Evolutionary conservation across 2,329 filamentous ascomycete genomes (phyloP).

Genomic region (Diaporthe batatas): DNA sequence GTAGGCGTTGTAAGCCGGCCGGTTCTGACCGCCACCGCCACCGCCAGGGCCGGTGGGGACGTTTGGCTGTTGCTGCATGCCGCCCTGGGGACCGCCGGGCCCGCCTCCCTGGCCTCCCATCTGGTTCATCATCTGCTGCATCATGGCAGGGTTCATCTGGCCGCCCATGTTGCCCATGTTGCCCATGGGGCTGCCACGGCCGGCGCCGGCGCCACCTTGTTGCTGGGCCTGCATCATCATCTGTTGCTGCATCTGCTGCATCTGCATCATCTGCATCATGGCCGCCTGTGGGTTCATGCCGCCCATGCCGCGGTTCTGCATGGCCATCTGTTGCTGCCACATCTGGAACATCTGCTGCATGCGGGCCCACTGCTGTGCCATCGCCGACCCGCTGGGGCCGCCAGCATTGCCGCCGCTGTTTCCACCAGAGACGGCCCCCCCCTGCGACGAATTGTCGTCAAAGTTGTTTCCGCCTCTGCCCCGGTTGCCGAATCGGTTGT

Average conservation of each 20-base stretch:
- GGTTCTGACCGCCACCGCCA: constrained; percentile 52
- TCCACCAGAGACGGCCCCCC: constrained; percentile 37
- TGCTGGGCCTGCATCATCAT: constrained; percentile 58
- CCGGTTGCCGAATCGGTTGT: constrained; percentile 68
- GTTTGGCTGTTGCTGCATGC: constrained; percentile 53
- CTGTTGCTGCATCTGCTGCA: constrained; percentile 80
- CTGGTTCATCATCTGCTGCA: constrained; percentile 68
- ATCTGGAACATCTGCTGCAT: constrained; percentile 99
- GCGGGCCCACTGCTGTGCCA: constrained; percentile 98
- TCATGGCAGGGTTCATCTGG: constrained; percentile 62
- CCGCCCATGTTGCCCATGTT: constrained; percentile 45
- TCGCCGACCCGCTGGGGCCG: constrained; percentile 92
- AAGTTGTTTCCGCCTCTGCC: constrained; percentile 58
- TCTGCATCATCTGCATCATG: constrained; percentile 74
- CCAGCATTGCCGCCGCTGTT: constrained; percentile 49
- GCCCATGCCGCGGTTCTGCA: constrained; percentile 76
- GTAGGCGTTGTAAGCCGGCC: constrained; percentile 73
- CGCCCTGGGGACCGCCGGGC: constrained; percentile 42
- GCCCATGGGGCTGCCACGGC: constrained; percentile 55
- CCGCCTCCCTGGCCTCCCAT: constrained; percentile 44
- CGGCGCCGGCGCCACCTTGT: constrained; percentile 45
- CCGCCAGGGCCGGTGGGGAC: constrained; percentile 46
- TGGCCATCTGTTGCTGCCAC: constrained; percentile 87
- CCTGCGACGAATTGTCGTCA: constrained; percentile 48
- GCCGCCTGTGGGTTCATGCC: constrained; percentile 55